Base-by-base conservation (phyloP, 2,329 filamentous ascomycete species). In the Claviceps pusilla region DNA sequence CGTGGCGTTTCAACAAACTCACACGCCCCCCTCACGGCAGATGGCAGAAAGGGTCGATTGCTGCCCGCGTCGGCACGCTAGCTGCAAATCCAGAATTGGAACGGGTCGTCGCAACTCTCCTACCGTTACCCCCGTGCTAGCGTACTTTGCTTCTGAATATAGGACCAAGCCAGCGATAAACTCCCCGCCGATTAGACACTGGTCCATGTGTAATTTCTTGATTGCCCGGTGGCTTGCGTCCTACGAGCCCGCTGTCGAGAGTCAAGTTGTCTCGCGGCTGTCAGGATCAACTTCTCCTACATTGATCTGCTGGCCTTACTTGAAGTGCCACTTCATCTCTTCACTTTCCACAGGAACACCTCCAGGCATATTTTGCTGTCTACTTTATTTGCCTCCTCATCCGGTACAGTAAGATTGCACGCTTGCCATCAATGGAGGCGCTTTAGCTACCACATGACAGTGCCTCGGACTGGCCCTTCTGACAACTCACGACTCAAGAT, bases 51-150 rank as follows among this genome's bases (percentile, higher is more conserved):
- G 12, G 31, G 46, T 51, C 49, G 48, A 52, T 37, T 48, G 50
- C 43, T 47, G 52, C 54, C 46, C 46, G 28, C 9, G 46, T 29
- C 31, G 6, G 31, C 47, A 35, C 3, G 31, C n/a, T 31, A 53
- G 54, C 53, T 51, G 54, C 46, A 51, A 53, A 45, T 58, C 48
- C 50, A 55, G 50, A 55, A 51, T 46, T 54, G 51, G 53, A 51
- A 54, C 55, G 52, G 55, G 48, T 56, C 24, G 55, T 52, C 46
- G 45, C 28, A 37, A 37, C 35, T 37, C 47, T 29, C 28, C 19
- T 31, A 35, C 12, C 31, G 29, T 46, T 51, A 12, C 49, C 46
- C 45, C 52, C 41, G 24, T 50, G 29, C 52, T 58, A 56, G 56
- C 52, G 52, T 48, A 12, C 31, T 55, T 45, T 49, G 39, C 47